Evolutionary conservation across 225 moss, liverwort and hornwort species (phyloP).

Genomic region (Physcomitrellopsis africana): DNA sequence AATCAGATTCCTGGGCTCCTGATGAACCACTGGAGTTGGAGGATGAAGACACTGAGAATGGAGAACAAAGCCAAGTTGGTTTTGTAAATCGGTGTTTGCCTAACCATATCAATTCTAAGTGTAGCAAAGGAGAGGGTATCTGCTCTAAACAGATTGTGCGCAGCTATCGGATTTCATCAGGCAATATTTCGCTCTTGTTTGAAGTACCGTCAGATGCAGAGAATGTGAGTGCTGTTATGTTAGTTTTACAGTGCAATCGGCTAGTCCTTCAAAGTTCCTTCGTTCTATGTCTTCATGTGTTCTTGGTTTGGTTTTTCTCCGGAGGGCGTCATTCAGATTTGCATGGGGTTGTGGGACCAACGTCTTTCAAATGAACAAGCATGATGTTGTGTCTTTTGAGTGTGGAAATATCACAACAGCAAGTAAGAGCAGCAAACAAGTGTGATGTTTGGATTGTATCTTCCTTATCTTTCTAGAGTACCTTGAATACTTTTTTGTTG

Average conservation of each 20-base stretch:
- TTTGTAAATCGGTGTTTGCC: conserved; percentile 36
- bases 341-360: too few species aligned
- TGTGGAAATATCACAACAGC: conserved; percentile 39
- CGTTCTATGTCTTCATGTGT: too few species aligned
- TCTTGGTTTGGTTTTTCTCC: too few species aligned
- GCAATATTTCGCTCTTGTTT: conserved; percentile 25
- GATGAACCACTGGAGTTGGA: conserved; percentile 18
- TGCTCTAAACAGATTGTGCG: conserved; percentile 57
- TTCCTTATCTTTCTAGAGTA: neutral
- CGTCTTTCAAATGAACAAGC: conserved; percentile 20
- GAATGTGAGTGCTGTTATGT: conserved; percentile 36
- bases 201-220: conserved; percentile 35
- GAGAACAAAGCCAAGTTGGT: conserved; percentile 31
- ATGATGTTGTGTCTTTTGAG: conserved; percentile 49
- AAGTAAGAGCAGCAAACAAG: conserved; percentile 43
- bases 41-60: conserved; percentile 21
- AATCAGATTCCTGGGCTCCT: conserved; percentile 15
- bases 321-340: too few species aligned
- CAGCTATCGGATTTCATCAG: conserved; percentile 38
- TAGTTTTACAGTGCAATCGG: neutral
- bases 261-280: too few species aligned
- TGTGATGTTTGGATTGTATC: conserved; percentile 14
- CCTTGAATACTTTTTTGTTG: neutral
- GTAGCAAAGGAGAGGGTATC: conserved; percentile 55
- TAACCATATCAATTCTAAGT: conserved; percentile 30